Evolutionary conservation across 2,329 filamentous ascomycete species (phyloP).

Genomic region (Hawksworthiomyces lignivorus): DNA sequence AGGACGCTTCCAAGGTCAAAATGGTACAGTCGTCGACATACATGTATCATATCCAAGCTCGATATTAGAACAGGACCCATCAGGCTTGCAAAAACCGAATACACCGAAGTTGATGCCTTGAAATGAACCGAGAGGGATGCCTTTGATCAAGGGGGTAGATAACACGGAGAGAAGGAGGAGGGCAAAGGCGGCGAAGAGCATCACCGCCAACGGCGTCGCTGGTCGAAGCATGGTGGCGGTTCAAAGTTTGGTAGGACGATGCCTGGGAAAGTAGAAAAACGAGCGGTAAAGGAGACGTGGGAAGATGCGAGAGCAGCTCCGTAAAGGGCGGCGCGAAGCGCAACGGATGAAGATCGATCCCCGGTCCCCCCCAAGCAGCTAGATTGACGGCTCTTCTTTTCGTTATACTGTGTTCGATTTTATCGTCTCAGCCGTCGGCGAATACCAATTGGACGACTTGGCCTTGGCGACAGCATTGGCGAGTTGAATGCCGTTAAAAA

Average conservation of each 20-base stretch:
- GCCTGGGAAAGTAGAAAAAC: neutral
- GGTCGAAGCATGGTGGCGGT: constrained; percentile 69
- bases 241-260: too few species aligned
- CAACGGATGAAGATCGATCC: neutral
- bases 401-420: too few species aligned
- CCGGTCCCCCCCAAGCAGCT: neutral
- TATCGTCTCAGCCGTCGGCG: neutral
- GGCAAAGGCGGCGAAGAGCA: constrained; percentile 79
- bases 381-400: too few species aligned
- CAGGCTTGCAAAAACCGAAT: constrained; percentile 73
- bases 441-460: neutral
- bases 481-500: neutral
- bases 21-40: constrained; percentile 35
- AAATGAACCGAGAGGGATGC: constrained; percentile 74
- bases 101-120: constrained; percentile 78
- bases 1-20: neutral
- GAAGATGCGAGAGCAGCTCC: neutral
- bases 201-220: constrained; percentile 79
- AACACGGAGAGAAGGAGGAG: constrained; percentile 79
- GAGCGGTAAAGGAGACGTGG: neutral
- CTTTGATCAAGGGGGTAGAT: constrained; percentile 83
- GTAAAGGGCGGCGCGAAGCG: constrained; percentile 3
- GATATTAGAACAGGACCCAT: constrained; percentile 58
- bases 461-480: neutral
- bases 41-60: constrained; percentile 80